Conservation (phyloP, 331 rosid species). For the Pyrus hybrid region DNA sequence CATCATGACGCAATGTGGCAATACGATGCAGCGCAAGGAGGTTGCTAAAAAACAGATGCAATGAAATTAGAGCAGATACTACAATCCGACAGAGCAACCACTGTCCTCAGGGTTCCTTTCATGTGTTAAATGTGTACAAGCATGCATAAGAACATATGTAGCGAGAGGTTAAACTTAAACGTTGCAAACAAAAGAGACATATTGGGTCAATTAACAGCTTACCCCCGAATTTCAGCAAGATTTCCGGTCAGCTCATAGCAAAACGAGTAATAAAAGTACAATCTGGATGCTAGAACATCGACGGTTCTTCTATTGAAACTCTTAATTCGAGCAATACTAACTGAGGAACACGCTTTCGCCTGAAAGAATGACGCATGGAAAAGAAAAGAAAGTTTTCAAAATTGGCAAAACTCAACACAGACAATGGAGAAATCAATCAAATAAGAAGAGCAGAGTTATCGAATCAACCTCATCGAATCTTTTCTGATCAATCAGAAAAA, state of each 20-base stretch:
- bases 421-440: background rate
- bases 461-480: background rate
- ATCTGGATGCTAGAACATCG: background rate
- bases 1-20: background rate
- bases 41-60: background rate
- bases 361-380: background rate
- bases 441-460: background rate
- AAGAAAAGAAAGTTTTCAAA: background rate
- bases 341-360: slow-evolving; percentile 1
- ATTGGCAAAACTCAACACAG: background rate
- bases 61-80: background rate
- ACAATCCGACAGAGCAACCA: background rate
- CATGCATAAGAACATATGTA: background rate
- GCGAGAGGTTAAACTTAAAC: background rate
- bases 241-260: background rate
- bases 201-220: background rate
- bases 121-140: background rate
- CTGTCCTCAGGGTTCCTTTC: background rate
- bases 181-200: background rate
- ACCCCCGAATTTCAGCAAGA: slow-evolving; percentile 4
- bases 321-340: background rate
- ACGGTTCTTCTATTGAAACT: background rate
- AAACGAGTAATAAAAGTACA: background rate
- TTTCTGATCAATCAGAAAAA: slow-evolving; percentile 4
- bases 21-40: background rate